A percentile compares a stretch with the other conserved stretches of the same genome.
These are phyloP conservation scores for Diaporthe helianthi DNA, from an alignment of 2,329 filamentous ascomycete species.

Conservation along the genomic window DNA sequence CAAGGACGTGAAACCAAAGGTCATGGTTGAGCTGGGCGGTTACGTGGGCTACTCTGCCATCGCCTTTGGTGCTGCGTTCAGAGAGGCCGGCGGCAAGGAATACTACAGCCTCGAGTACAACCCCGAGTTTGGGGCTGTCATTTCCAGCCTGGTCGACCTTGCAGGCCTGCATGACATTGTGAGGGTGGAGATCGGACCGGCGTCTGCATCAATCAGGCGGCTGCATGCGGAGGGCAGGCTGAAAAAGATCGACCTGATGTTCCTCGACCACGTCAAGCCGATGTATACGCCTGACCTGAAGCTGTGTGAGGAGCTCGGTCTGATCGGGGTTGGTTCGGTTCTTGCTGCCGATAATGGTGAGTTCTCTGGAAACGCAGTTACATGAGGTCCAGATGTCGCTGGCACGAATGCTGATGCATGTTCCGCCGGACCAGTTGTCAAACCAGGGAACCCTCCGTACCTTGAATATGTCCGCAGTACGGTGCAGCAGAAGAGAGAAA, in stretches of 20 bases:
- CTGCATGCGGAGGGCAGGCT: conserved; percentile 62
- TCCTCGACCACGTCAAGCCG: conserved; percentile 83
- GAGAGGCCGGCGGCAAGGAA: conserved; percentile 64
- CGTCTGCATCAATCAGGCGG: conserved; percentile 68
- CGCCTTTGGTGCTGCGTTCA: conserved; percentile 73
- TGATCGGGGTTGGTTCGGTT: conserved; percentile 69
- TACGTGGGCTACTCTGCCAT: conserved; percentile 86
- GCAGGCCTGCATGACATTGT: conserved; percentile 76
- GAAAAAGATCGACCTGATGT: conserved; percentile 72
- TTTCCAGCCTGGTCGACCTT: conserved; percentile 72
- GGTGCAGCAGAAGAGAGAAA: conserved; percentile 65
- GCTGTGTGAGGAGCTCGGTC: conserved; percentile 73
- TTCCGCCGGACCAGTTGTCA: conserved; percentile 55
- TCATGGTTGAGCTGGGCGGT: conserved; percentile 73
- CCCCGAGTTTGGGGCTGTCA: conserved; percentile 75
- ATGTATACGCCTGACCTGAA: conserved; percentile 78
- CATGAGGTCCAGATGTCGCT: not conserved
- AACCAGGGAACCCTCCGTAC: conserved; percentile 74
- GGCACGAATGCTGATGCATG: not conserved
- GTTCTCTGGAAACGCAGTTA: not conserved
- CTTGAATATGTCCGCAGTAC: conserved; percentile 73
- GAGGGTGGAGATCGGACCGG: conserved; percentile 73
- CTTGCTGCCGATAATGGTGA: conserved; percentile 70
- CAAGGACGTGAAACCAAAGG: conserved; percentile 57
- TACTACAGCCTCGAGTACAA: conserved; percentile 79